A percentile compares a stretch with the other conserved stretches of the same genome.
Conservation (phyloP, 2,329 filamentous ascomycete genomes). For the Saccharata proteae region DNA sequence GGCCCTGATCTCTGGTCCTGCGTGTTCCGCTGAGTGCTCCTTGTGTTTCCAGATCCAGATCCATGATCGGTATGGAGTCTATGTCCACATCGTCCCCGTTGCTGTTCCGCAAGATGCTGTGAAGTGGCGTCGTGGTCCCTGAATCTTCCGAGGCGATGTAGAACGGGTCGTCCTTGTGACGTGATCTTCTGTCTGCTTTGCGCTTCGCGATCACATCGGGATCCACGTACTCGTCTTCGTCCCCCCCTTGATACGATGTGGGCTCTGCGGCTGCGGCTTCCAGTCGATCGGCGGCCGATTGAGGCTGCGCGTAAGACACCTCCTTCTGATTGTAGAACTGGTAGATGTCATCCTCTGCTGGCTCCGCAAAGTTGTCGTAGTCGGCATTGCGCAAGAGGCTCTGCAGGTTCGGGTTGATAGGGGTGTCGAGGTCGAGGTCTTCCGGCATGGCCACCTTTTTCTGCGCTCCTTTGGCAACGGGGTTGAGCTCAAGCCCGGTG, state of each 20-base stretch:
- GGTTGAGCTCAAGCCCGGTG: slow-evolving; percentile 76
- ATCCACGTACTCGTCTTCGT: slow-evolving; percentile 47
- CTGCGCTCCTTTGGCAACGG: slow-evolving; percentile 73
- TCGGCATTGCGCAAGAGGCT: slow-evolving; percentile 48
- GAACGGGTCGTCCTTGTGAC: slow-evolving; percentile 88
- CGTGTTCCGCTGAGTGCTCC: slow-evolving; percentile 4
- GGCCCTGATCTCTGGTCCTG: background rate
- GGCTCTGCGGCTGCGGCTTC: slow-evolving; percentile 25
- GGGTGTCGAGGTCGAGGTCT: slow-evolving; percentile 64
- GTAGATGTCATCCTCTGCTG: slow-evolving; percentile 32
- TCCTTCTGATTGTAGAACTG: slow-evolving; percentile 34
- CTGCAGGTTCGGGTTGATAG: slow-evolving; percentile 66
- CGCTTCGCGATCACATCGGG: slow-evolving; percentile 61
- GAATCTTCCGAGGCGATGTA: slow-evolving; percentile 58
- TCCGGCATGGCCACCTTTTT: slow-evolving; percentile 71
- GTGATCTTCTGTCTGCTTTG: slow-evolving; percentile 64
- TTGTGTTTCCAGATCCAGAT: slow-evolving; percentile 57
- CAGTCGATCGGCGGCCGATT: slow-evolving; percentile 30
- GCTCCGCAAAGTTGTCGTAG: slow-evolving; percentile 27
- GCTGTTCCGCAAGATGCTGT: slow-evolving; percentile 54
- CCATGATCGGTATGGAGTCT: slow-evolving; percentile 91
- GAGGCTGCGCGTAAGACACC: slow-evolving; percentile 13
- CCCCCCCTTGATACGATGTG: slow-evolving; percentile 33
- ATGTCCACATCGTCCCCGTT: slow-evolving; percentile 75
- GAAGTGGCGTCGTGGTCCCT: slow-evolving; percentile 62